Evolutionary conservation across 164 flowering plant genomes (phyloP).

Genomic region (Warburgia ugandensis): DNA sequence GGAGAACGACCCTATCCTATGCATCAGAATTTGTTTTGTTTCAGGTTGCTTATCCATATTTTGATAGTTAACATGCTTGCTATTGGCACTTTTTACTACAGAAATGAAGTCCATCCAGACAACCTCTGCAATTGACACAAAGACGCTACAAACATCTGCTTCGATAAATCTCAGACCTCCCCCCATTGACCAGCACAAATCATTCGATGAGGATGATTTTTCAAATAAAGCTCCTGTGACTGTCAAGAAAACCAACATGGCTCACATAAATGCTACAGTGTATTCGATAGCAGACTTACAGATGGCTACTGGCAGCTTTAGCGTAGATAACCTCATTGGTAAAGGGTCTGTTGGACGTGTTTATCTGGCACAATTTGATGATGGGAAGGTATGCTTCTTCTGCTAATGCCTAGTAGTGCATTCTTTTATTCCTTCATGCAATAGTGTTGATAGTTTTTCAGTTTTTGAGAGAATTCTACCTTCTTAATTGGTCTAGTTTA

Average conservation of each 20-base stretch:
- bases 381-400: slow-evolving; percentile 62
- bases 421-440: no score
- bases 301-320: slow-evolving; percentile 89
- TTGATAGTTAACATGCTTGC: slow-evolving; percentile 4
- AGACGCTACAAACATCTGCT: slow-evolving; percentile 46
- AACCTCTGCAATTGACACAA: slow-evolving; percentile 33
- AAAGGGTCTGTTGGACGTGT: slow-evolving; percentile 95
- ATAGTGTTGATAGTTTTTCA: no score
- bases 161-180: slow-evolving; percentile 73
- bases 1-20: no score
- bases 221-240: slow-evolving; percentile 39
- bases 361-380: slow-evolving; percentile 81
- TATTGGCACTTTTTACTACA: slow-evolving; percentile 26
- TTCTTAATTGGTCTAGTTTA: no score
- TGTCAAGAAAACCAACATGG: slow-evolving; percentile 43
- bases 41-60: no score
- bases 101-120: slow-evolving; percentile 62
- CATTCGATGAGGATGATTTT: slow-evolving; percentile 77
- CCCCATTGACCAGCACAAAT: slow-evolving; percentile 72
- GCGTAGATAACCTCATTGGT: slow-evolving; percentile 67
- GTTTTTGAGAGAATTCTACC: no score
- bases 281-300: slow-evolving; percentile 92
- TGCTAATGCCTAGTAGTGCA: no score
- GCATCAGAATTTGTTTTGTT: no score
- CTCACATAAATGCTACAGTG: slow-evolving; percentile 39